A percentile compares a stretch with the other conserved stretches of the same genome.
phyloP scores from a whole-genome alignment of 2,329 filamentous ascomycete species.

The Aspergillus bombycis region DNA sequence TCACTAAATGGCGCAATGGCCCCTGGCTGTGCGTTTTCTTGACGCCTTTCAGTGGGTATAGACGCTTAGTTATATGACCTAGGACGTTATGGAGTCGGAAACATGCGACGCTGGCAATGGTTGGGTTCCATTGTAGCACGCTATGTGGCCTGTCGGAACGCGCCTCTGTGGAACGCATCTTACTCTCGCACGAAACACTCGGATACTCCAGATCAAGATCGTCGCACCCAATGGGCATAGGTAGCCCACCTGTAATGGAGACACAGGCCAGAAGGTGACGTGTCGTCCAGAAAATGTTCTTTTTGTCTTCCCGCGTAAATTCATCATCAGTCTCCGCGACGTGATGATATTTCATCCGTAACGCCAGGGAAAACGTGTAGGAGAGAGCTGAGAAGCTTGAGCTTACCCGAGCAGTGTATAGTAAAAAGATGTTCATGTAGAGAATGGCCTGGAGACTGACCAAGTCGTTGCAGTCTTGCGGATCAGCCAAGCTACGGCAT shows the following conservation, averaged over 20 bases:
- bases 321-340: slow-evolving; percentile 1
- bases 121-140: neutral
- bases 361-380: slow-evolving; percentile 12
- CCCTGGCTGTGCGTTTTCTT: neutral
- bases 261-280: slow-evolving; percentile 11
- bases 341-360: slow-evolving; percentile 17
- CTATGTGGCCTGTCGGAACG: neutral
- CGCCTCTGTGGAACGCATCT: neutral
- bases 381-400: slow-evolving; percentile 15
- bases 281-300: slow-evolving; percentile 15
- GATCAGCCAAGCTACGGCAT: slow-evolving; percentile 8
- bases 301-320: slow-evolving; percentile 1
- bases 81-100: slow-evolving; percentile 12
- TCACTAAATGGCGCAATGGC: slow-evolving; percentile 11
- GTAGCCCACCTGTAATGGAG: slow-evolving; percentile 9
- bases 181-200: neutral
- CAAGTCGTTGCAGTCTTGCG: slow-evolving; percentile 13
- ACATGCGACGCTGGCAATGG: slow-evolving; percentile 2
- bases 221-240: slow-evolving; percentile 8
- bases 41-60: slow-evolving; percentile 9
- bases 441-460: slow-evolving; percentile 17
- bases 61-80: slow-evolving; percentile 3
- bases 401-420: slow-evolving; percentile 8
- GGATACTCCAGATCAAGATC: slow-evolving; percentile 13
- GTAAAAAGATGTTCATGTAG: slow-evolving; percentile 16